phyloP scores from a whole-genome alignment of 2,329 filamentous ascomycete species.

The Phoma sp. region DNA sequence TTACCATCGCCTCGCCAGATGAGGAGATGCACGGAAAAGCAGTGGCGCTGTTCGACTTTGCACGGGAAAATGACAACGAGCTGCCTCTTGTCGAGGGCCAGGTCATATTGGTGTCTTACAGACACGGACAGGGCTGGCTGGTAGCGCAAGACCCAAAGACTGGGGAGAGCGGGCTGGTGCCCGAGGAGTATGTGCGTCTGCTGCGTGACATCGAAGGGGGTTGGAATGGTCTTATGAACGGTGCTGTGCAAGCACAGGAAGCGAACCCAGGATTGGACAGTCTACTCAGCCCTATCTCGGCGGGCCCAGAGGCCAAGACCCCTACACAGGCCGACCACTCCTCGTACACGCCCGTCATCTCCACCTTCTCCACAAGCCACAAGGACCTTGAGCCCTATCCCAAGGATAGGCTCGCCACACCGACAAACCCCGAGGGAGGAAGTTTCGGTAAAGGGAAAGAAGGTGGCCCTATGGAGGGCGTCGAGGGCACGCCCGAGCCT shows the following conservation, averaged over 20 bases:
- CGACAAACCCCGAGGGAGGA: conserved; percentile 37
- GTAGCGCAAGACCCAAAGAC: conserved; percentile 96
- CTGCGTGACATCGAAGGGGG: conserved; percentile 93
- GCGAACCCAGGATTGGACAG: conserved; percentile 33
- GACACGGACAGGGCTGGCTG: conserved; percentile 95
- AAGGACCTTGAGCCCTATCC: conserved; percentile 58
- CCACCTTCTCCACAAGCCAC: conserved; percentile 59
- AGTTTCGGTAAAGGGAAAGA: conserved; percentile 28
- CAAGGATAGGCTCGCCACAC: conserved; percentile 50
- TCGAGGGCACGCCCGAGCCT: conserved; percentile 23
- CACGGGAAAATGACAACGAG: conserved; percentile 95
- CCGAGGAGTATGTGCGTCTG: conserved; percentile 93
- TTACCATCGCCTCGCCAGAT: conserved; percentile 92
- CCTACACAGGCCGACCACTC: conserved; percentile 48
- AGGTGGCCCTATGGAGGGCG: conserved; percentile 36
- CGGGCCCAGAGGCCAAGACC: conserved; percentile 48
- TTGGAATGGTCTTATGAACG: conserved; percentile 58
- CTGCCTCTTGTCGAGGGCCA: conserved; percentile 91
- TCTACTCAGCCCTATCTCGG: conserved; percentile 42
- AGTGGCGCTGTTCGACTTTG: conserved; percentile 94
- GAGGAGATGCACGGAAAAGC: conserved; percentile 98
- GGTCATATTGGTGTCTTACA: conserved; percentile 94
- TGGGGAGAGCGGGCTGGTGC: conserved; percentile 90
- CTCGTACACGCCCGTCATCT: conserved; percentile 55
- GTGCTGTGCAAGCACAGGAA: conserved; percentile 33